Evolutionary conservation across 1,139 yeast species (phyloP).

Genomic region (Saccharomyces pastorianus): DNA sequence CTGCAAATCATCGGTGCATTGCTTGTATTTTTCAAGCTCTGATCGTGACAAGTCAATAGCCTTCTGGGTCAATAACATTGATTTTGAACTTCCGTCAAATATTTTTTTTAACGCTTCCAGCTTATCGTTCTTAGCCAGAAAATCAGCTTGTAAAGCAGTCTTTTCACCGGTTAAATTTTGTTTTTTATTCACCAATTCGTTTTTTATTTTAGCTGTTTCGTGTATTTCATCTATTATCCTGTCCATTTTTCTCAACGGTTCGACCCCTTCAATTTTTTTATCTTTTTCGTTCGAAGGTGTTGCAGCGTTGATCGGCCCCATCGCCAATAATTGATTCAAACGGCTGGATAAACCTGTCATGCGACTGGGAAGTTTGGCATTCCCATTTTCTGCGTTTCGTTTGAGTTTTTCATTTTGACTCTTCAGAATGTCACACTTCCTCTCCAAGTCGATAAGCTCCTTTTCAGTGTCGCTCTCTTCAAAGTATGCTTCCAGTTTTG

Average conservation of each 20-base stretch:
- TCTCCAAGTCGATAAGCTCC: neutral
- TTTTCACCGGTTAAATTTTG: neutral
- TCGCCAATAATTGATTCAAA: neutral
- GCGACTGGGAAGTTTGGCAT: neutral
- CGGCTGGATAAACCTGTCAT: neutral
- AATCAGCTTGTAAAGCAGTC: neutral
- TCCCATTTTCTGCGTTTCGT: neutral
- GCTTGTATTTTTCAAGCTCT: neutral
- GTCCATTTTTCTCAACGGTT: neutral
- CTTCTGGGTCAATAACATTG: neutral
- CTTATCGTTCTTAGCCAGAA: neutral
- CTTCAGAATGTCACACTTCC: slow-evolving; percentile 1
- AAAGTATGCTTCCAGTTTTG: neutral
- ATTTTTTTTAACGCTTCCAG: neutral
- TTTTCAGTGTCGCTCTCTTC: neutral
- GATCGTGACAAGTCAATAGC: neutral
- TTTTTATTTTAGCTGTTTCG: neutral
- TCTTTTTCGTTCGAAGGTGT: neutral
- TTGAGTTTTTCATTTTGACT: neutral
- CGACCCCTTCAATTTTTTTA: neutral
- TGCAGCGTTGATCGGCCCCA: neutral
- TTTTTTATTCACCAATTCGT: neutral
- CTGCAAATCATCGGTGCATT: neutral
- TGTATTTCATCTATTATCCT: neutral
- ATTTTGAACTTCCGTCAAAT: neutral